Percentiles rank a stretch among this genome's conserved stretches.
Evolutionary conservation across 352 stramenopile genomes (phyloP).

Genomic region (Globisporangium splendens): DNA sequence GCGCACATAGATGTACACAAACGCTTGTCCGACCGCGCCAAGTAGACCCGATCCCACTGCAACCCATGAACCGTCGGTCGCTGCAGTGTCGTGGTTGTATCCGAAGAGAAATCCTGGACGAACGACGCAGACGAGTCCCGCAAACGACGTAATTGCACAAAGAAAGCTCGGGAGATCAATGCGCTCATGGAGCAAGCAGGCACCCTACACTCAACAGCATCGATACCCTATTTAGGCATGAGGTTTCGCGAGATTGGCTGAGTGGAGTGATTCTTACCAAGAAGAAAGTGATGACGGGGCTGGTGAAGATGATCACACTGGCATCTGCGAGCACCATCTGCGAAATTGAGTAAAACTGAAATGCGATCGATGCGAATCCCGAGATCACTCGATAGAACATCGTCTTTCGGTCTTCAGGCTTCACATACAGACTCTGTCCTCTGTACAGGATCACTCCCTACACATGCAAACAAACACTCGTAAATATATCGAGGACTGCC

Average conservation of each 20-base stretch:
- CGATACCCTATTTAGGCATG: too few species aligned
- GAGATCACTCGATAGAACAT: conserved; percentile 44
- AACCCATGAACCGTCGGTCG: conserved; percentile 44
- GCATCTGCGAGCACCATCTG: conserved; percentile 72
- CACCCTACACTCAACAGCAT: conserved; percentile 14
- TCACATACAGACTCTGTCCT: conserved; percentile 46
- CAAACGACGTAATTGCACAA: conserved; percentile 30
- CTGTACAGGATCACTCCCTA: conserved; percentile 26
- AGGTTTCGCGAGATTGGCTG: too few species aligned
- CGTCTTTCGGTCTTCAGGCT: conserved; percentile 43
- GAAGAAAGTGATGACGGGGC: conserved; percentile 64
- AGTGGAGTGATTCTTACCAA: conserved; percentile 22
- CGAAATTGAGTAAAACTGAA: conserved; percentile 68
- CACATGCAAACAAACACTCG: not conserved
- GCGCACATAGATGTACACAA: conserved; percentile 70
- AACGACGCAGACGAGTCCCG: conserved; percentile 37
- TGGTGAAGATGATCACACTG: conserved; percentile 61
- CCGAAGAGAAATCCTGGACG: conserved; percentile 36
- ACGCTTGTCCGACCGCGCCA: conserved; percentile 54
- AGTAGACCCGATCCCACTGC: conserved; percentile 48
- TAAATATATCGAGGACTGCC: not conserved
- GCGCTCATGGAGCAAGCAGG: conserved; percentile 23
- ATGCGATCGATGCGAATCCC: conserved; percentile 49
- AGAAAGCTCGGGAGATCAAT: conserved; percentile 24
- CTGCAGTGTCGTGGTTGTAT: conserved; percentile 35